Evolutionary conservation across 495 filamentous ascomycete genomes (phyloP), one percentile per base, ranked within the genome.

Genomic region (Parathielavia hyrcaniae): DNA sequence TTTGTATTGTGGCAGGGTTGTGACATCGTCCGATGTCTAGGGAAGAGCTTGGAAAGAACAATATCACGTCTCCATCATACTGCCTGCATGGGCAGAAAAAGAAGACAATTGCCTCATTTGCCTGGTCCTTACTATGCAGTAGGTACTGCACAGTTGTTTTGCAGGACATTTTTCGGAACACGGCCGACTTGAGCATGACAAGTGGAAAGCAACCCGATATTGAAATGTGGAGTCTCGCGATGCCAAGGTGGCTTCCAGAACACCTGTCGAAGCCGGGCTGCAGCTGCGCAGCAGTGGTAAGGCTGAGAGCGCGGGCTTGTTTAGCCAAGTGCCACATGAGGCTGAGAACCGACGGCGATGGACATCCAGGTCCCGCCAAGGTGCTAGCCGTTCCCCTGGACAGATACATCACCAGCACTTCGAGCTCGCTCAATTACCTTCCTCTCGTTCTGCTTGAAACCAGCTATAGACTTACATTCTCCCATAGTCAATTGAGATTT

Each of bases 221-320:
- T 35, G 22, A n/a, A 22, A 22, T 43, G 55, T n/a, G 16, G 23
- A 30, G n/a, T 12, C 13, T 10, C 12, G 13, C 4, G 12, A 43
- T 44, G 19, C 23, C 20, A 19, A 32, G 52, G 52, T 44, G 30
- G 58, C 50, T 67, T 67, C 64, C 57, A 56, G 64, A 67, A 67
- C 57, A 51, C 54, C 53, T 34, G 50, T 52, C 57, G 58, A 64
- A 61, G 49, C 50, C 40, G 34, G 41, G 46, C 53, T 55, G 61
- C 64, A 64, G 64, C 61, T 64, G 59, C 60, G 39, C 44, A 56
- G 57, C 55, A 63, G 58, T 62, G 64, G 57, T 67, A 67, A 67
- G 64, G 64, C 64, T 67, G 64, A 67, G 56, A 47, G 53, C 55
- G 61, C 30, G 26, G 3, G 26, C 26, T 6, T n/a, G n/a, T 30